Base-by-base conservation (phyloP, 768 basidiomycete species). In the Boletus coccyginus region DNA sequence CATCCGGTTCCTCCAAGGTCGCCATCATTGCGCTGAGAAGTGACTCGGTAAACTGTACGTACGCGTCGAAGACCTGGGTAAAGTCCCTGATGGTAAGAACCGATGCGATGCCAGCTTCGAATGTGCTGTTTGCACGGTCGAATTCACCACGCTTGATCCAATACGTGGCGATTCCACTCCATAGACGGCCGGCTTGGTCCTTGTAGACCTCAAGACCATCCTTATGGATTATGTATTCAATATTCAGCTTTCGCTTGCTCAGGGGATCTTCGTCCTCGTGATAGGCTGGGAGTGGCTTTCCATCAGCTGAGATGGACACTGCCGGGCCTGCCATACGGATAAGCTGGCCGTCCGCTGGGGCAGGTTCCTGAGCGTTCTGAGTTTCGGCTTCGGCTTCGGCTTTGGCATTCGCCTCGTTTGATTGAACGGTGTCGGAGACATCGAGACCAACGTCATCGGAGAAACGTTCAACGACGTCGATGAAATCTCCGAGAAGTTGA, bases 131-230 rank as follows among this genome's bases (percentile, higher is more conserved):
- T 16, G 93, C 92, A 50, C 90, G 81, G 59, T 94, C 94, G 66
- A 99, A 98, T 69, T 98, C 97, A 52, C 83, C 92, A 7, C 94
- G 87, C 74, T 97, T 97, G 71, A 95, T 95, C 96, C 96, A 99
- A 68, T 96, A 98, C 0, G 95, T 98, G 2, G 95, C 95, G 31
- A 98, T 73, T 1, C 96, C 97, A 7, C 93, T 90, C 96, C 95
- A 99, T 31, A 99, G 73, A 48, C 92, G 85, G 12, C 97, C 97
- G 3, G 95, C 93, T 73, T 99, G 97, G 69, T 99, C 97, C 69
- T 93, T 94, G 73, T 98, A 98, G 17, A 95, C 77, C 3, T 78
- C 79, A 27, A 99, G 77, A 16, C 97, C 97, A 62, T 98, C 94
- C 59, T 86, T 83, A 31, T 81, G 81, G 40, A 99, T 81, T 56